Conservation (phyloP, 805 yeast species). For the Nakazawaea anatomiae region DNA sequence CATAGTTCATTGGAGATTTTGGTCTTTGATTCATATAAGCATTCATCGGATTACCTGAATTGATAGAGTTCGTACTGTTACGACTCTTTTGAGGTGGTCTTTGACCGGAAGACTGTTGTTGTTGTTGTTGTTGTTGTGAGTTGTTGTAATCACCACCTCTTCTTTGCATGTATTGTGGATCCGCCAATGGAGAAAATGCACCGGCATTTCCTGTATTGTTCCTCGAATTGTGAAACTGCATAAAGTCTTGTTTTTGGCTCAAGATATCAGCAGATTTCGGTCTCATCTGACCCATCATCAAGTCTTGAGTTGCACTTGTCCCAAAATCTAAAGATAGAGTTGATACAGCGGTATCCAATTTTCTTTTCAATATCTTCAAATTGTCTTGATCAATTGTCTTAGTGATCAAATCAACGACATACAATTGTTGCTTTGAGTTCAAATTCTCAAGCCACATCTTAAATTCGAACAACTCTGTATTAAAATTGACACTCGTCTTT, state of each 20-base stretch:
- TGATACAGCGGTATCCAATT: constrained; percentile 3
- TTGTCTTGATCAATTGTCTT: constrained; percentile 9
- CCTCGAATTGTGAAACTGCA: too few species aligned
- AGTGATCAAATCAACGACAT: constrained; percentile 10
- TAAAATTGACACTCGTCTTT: constrained; percentile 3
- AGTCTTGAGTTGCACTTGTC: too few species aligned
- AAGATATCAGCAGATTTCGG: constrained; percentile 34
- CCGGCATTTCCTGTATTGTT: neutral
- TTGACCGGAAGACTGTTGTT: constrained; percentile 11
- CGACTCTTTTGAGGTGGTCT: constrained; percentile 9
- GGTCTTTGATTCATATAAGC: constrained; percentile 9
- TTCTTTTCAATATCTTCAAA: constrained; percentile 7
- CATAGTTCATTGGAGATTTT: constrained; percentile 15
- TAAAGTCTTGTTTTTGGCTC: neutral
- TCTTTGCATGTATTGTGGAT: neutral
- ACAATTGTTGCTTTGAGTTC: constrained; percentile 10
- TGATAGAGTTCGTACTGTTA: neutral
- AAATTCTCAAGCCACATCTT: constrained; percentile 10
- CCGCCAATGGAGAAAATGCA: neutral
- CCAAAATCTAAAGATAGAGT: neutral
- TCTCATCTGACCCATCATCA: constrained; percentile 15
- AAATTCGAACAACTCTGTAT: constrained; percentile 9
- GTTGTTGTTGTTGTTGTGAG: constrained; percentile 2
- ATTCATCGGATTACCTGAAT: constrained; percentile 5
- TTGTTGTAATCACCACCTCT: neutral